A percentile compares a stretch with the other conserved stretches of the same genome.
phyloP scores from a whole-genome alignment of 2,329 filamentous ascomycete genomes.

The Teratosphaeria epicoccoides region DNA sequence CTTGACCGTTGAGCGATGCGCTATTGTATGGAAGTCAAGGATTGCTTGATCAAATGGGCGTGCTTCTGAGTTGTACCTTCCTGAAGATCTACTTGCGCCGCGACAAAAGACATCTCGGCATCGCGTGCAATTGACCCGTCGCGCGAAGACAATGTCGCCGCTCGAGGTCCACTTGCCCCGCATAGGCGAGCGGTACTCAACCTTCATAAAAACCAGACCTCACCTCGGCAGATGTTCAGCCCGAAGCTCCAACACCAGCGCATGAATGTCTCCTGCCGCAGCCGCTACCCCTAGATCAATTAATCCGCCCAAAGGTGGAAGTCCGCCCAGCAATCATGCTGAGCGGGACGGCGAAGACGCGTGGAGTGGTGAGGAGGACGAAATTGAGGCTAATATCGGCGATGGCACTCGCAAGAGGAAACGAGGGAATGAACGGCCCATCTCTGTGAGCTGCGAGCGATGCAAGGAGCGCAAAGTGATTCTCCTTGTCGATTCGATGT shows the following conservation, averaged over 20 bases:
- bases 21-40: no score
- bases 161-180: background rate
- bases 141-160: background rate
- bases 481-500: background rate
- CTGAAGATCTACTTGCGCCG: no score
- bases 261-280: constrained; percentile 2
- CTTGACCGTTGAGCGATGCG: no score
- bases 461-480: constrained; percentile 71
- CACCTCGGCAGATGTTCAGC: background rate
- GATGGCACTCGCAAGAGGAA: constrained; percentile 37
- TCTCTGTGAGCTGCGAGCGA: constrained; percentile 54
- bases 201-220: background rate
- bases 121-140: background rate
- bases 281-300: constrained; percentile 1
- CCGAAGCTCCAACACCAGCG: background rate
- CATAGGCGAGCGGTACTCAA: background rate
- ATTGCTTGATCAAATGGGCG: no score
- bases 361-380: constrained; percentile 32
- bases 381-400: constrained; percentile 26
- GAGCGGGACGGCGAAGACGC: constrained; percentile 22
- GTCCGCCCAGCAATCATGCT: constrained; percentile 12
- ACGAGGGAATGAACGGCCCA: constrained; percentile 29
- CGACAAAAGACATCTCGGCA: no score
- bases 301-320: constrained; percentile 10
- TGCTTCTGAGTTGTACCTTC: no score